Evolutionary conservation across 495 filamentous ascomycete genomes (phyloP).

Genomic region (Aspergillus cavernicola): DNA sequence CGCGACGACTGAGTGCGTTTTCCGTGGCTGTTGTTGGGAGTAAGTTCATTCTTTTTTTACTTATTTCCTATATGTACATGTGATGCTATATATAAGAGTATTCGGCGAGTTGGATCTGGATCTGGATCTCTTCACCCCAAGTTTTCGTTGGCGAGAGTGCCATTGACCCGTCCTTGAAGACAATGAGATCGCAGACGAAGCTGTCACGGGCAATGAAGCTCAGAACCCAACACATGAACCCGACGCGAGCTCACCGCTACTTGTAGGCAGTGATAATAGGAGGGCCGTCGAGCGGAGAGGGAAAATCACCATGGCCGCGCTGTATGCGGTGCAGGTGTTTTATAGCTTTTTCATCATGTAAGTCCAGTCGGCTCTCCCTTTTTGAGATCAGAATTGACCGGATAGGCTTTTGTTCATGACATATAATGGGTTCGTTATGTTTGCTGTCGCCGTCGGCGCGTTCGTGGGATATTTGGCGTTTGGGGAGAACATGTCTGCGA

Average conservation of each 20-base stretch:
- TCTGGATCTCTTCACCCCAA: conserved; percentile 5
- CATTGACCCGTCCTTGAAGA: conserved; percentile 40
- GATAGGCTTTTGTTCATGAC: conserved; percentile 97
- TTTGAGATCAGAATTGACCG: conserved; percentile 5
- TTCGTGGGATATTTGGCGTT: conserved; percentile 87
- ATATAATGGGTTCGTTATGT: conserved; percentile 97
- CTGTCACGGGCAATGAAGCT: conserved; percentile 26
- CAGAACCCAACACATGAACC: conserved; percentile 16
- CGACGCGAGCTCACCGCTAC: conserved; percentile 68
- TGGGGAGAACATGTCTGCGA: conserved; percentile 59
- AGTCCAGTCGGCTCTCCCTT: conserved; percentile 40
- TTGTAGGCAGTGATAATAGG: conserved; percentile 55
- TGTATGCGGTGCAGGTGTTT: conserved; percentile 94
- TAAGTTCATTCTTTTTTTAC: conserved; percentile 39
- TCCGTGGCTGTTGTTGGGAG: conserved; percentile 32
- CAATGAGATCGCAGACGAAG: conserved; percentile 42
- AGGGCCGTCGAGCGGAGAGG: conserved; percentile 50
- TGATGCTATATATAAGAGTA: neutral
- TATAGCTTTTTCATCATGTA: conserved; percentile 99
- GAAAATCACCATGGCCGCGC: conserved; percentile 70
- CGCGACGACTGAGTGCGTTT: conserved; percentile 44
- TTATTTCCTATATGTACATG: neutral
- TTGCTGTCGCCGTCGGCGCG: conserved; percentile 82
- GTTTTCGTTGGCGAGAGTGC: conserved; percentile 15
- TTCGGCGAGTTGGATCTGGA: too few relatives aligned